Evolutionary conservation across 2,329 filamentous ascomycete genomes (phyloP), one percentile per base, ranked within the genome.

Genomic region (Cercospora beticola): DNA sequence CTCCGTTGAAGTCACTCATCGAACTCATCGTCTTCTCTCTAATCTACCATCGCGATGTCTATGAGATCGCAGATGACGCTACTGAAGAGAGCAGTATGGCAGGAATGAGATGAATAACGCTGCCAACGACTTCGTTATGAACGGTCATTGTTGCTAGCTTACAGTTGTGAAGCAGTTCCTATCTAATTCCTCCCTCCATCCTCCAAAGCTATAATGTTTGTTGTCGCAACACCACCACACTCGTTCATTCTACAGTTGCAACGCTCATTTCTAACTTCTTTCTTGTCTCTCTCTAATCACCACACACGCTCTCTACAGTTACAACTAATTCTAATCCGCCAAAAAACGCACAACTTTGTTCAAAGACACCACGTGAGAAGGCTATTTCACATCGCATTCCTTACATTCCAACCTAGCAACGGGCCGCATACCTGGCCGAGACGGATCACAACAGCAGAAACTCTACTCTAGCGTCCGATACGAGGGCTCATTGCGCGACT

Each of bases 341-440:
- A 40, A 5, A 43, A 43, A 64, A 2, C 46, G 61, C 26, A 63
- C 61, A 52, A 40, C 28, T 18, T 21, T 26, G 30, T 30, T 28
- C 28, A 30, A 30, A 49, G 43, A 52, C 43, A 54, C 66, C 66
- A 68, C 66, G 60, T 67, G 64, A 65, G 21, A 59, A 64, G 33
- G 46, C 62, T 46, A 69, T 70, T 61, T 60, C 52, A 59, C 16
- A 56, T 59, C 30, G 56, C 56, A 59, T 59, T 59, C 56, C 56
- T 71, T 71, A 68, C 79, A 81, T 81, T 81, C 79, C 79, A 72
- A 66, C 57, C 40, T 75, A 78, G 76, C 78, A 74, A 81, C 78
- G 70, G 68, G 57, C 68, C 64, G 73, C 74, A 77, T 77, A 70
- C 75, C 75, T 64, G 71, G 64, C 66, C 68, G 62, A 71, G 70